These are phyloP conservation scores for Endoconidiophora laricicola DNA, from an alignment of 2,329 filamentous ascomycete species.

Conservation along the genomic window DNA sequence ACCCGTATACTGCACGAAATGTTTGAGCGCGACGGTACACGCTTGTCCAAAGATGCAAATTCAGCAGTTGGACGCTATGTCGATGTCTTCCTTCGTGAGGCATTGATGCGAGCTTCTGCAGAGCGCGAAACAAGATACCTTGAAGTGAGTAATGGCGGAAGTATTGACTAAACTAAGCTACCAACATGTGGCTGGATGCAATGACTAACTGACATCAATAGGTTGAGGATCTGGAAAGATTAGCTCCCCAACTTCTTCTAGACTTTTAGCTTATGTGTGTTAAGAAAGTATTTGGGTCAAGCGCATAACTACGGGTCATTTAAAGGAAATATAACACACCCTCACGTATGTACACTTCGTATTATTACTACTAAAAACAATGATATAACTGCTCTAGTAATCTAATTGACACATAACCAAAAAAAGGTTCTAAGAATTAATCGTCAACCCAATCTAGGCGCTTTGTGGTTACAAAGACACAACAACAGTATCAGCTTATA, in stretches of 20 bases:
- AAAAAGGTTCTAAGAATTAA: too few relatives aligned
- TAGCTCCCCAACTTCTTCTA: conserved; percentile 68
- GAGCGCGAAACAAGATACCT: conserved; percentile 56
- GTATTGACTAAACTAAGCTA: neutral
- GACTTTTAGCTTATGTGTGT: conserved; percentile 46
- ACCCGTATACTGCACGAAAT: conserved; percentile 63
- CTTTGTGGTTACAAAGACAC: too few relatives aligned
- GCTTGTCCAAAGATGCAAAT: conserved; percentile 64
- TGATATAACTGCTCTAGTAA: too few relatives aligned
- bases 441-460: too few relatives aligned
- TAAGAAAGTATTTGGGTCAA: too few relatives aligned
- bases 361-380: too few relatives aligned
- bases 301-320: too few relatives aligned
- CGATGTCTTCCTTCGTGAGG: conserved; percentile 80
- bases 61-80: conserved; percentile 66
- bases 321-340: too few relatives aligned
- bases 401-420: too few relatives aligned
- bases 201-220: conserved; percentile 1
- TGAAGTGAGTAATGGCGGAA: conserved; percentile 39
- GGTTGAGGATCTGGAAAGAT: conserved; percentile 77
- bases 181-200: neutral
- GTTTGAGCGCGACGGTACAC: conserved; percentile 55
- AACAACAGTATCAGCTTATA: too few relatives aligned
- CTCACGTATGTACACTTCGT: too few relatives aligned
- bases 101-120: conserved; percentile 60